A percentile compares a stretch with the other conserved stretches of the same genome.
Evolutionary conservation across 495 filamentous ascomycete genomes (phyloP).

Genomic region (Daldinia concentrica): DNA sequence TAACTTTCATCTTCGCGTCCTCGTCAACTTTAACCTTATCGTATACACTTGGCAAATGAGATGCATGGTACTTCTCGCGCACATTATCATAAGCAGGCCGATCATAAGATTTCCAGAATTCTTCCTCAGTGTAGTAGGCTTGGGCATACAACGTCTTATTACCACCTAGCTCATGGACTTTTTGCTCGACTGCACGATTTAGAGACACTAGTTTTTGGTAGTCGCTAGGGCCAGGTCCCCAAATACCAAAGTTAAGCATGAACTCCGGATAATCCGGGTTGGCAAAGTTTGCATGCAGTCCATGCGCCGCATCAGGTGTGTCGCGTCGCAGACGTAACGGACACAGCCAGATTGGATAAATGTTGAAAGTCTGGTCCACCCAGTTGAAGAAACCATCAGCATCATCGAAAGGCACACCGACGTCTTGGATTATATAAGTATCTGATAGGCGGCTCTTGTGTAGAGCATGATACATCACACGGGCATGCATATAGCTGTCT

Average conservation of each 20-base stretch:
- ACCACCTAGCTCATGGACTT: constrained; percentile 67
- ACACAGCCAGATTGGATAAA: constrained; percentile 67
- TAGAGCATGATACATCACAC: constrained; percentile 65
- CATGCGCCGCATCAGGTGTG: constrained; percentile 45
- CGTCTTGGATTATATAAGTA: constrained; percentile 63
- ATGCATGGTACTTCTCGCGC: constrained; percentile 57
- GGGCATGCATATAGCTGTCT: constrained; percentile 66
- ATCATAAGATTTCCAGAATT: constrained; percentile 64
- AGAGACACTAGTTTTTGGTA: constrained; percentile 50
- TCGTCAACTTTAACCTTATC: constrained; percentile 62
- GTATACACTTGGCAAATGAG: constrained; percentile 59
- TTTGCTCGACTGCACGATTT: constrained; percentile 69
- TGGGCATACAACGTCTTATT: constrained; percentile 64
- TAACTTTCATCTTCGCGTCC: constrained; percentile 38
- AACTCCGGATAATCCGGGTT: constrained; percentile 40
- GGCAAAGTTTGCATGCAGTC: constrained; percentile 51
- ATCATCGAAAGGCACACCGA: constrained; percentile 56
- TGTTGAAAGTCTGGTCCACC: constrained; percentile 48
- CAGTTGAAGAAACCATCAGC: constrained; percentile 55
- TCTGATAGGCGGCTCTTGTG: constrained; percentile 59
- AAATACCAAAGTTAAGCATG: constrained; percentile 60
- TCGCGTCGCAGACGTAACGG: constrained; percentile 57
- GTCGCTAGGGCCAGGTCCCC: constrained; percentile 51
- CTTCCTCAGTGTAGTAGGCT: constrained; percentile 62
- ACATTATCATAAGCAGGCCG: constrained; percentile 58